phyloP scores from a whole-genome alignment of 2,329 filamentous ascomycete genomes.

The Pseudocercospora ulei region DNA sequence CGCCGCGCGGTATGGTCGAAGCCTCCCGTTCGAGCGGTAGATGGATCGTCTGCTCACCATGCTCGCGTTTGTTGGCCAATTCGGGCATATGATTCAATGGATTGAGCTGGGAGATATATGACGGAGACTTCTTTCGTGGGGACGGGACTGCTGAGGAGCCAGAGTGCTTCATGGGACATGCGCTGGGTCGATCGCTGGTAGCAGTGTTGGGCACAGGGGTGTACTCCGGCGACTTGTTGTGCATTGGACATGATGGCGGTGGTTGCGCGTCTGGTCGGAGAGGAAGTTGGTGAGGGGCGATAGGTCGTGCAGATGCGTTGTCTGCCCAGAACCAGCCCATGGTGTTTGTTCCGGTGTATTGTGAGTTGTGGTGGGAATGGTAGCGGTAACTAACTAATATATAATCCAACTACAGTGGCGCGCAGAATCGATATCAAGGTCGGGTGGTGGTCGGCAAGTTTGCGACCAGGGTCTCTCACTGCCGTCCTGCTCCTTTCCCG shows the following conservation, averaged over 20 bases:
- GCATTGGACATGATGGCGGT: conserved; percentile 63
- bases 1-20: conserved; percentile 84
- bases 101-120: conserved; percentile 57
- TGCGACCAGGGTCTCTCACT: no score
- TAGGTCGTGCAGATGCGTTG: conserved; percentile 34
- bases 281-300: conserved; percentile 44
- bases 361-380: no score
- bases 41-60: conserved; percentile 59
- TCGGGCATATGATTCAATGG: conserved; percentile 94
- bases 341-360: no score
- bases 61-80: conserved; percentile 64
- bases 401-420: no score
- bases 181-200: conserved; percentile 36
- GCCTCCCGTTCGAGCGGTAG: conserved; percentile 73
- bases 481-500: no score
- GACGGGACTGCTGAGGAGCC: conserved; percentile 38
- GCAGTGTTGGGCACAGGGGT: conserved; percentile 26
- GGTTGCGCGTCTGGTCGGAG: conserved; percentile 42
- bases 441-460: no score
- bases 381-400: no score
- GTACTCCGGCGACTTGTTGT: conserved; percentile 40
- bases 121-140: conserved; percentile 33
- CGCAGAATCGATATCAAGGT: no score
- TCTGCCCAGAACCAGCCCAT: conserved; percentile 69
- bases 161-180: conserved; percentile 45